Base-by-base conservation (phyloP, 2,329 filamentous ascomycete genomes). In the Anisogramma anomala region DNA sequence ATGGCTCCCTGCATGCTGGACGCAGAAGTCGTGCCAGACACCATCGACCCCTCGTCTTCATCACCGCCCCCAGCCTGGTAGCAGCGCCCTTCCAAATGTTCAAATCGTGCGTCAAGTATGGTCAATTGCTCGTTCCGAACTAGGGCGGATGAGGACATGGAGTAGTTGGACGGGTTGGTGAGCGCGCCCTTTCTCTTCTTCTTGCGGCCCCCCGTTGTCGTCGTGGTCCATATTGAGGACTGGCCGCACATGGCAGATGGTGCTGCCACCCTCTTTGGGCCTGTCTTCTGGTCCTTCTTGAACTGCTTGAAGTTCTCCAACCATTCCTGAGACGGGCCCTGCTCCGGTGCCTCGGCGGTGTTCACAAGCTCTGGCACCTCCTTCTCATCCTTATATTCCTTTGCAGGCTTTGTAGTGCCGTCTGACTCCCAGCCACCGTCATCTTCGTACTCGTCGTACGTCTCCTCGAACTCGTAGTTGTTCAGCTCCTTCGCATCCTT, bases 141-240 rank as follows among this genome's bases (percentile, higher is more conserved):
- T 65, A 91, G 82, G 81, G 91, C 96, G 52, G 91, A 96, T 61
- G 91, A 98, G 57, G 91, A 95, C 51, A 96, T 96, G 81, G 86
- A 95, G 55, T 84, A 95, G 60, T 87, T 79, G 1, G 87, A 91
- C 1, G 84, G 82, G 49, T 83, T 85, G 3, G 89, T 96, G 59
- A 93, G 65, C 2, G 91, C 89, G 33, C 88, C 89, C 68, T 94
- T 96, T 56, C 89, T 79, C 74, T 94, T 95, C 79, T 96, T 96
- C 47, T 73, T 74, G 39, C 84, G 77, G 10, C 86, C 86, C 26
- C 84, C 85, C 47, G 80, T 82, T 1, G 84, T 81, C 2, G 82
- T 87, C 1, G 82, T 79, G 2, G 82, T 87, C 65, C 82, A 74
- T 50, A 81, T 67, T 5, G 82, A 83, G 2, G 75, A 80, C 53